Evolutionary conservation across 345 rosid species (phyloP), one percentile per base, ranked within the genome.

Genomic region (Populus pruinosa): DNA sequence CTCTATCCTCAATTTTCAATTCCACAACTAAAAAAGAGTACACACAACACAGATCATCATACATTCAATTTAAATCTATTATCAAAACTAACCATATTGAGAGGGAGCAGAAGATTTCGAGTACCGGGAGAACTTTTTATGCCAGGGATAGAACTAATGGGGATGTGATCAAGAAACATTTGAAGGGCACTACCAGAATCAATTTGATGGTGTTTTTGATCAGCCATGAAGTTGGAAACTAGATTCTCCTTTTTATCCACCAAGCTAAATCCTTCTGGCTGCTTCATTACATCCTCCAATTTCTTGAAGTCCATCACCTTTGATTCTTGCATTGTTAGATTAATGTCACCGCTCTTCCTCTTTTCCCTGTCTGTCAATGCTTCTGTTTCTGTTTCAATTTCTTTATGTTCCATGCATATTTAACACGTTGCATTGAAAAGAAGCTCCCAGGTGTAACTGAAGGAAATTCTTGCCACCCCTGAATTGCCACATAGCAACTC

Each of bases 121-220:
- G 5, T 72, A 86, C 89, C 89, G 25, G 85, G 77, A 31, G 82
- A 83, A 77, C 82, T 80, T 33, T 69, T 76, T 16, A 88, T 82
- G 77, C 87, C 87, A 50, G 85, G 87, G 43, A 87, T 81, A 56
- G 85, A 76, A 70, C 18, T 76, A 67, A 86, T 73, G 63, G 89
- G 89, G 76, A 86, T 83, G 71, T 70, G 86, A 72, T 88, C 83
- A 62, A 85, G 88, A 78, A 81, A 83, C 43, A 14, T 41, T 41
- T 86, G 88, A 41, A 86, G 87, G 12, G 87, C 87, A 49, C 55
- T 63, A 8, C 80, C 83, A 25, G 79, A 50, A 70, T 80, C 83
- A 5, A 76, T 68, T 67, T 64, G 36, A 13, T 43, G 70, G 17
- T 67, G 80, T 43, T 76, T n/a, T 5, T 56, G 80, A 27, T 36